Conservation (phyloP, 2,329 filamentous ascomycete genomes). For the Albophoma yamanashiensis region DNA sequence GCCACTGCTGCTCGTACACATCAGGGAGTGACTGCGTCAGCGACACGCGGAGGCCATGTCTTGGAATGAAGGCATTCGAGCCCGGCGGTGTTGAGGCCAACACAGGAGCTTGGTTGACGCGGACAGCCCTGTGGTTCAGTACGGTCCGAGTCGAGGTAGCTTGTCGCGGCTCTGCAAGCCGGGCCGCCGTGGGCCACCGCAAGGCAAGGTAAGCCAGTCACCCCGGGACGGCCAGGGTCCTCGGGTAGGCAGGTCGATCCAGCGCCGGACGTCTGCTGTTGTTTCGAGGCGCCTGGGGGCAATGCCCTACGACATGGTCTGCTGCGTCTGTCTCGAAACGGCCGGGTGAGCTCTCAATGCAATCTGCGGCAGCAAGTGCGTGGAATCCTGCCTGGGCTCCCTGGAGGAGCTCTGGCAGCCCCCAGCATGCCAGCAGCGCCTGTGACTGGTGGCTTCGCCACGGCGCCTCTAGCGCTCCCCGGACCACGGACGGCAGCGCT, state of each 20-base stretch:
- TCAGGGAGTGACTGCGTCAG: slow-evolving; percentile 4
- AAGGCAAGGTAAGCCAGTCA: neutral
- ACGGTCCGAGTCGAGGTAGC: neutral
- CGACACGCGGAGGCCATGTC: slow-evolving; percentile 4
- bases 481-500: neutral
- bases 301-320: neutral
- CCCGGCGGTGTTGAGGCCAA: neutral
- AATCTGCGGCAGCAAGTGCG: neutral
- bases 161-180: neutral
- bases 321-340: neutral
- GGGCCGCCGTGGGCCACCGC: neutral
- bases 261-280: neutral
- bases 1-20: neutral
- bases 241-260: neutral
- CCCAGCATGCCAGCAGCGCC: neutral
- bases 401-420: neutral
- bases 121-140: neutral
- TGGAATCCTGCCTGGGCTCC: neutral
- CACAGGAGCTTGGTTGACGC: neutral
- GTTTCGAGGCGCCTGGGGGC: neutral
- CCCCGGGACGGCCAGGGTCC: neutral
- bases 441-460: neutral
- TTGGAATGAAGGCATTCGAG: slow-evolving; percentile 4
- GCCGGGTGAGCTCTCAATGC: neutral
- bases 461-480: neutral